Base-by-base conservation (phyloP, 169 alveolate species). In the Plasmodium knowlesi region DNA sequence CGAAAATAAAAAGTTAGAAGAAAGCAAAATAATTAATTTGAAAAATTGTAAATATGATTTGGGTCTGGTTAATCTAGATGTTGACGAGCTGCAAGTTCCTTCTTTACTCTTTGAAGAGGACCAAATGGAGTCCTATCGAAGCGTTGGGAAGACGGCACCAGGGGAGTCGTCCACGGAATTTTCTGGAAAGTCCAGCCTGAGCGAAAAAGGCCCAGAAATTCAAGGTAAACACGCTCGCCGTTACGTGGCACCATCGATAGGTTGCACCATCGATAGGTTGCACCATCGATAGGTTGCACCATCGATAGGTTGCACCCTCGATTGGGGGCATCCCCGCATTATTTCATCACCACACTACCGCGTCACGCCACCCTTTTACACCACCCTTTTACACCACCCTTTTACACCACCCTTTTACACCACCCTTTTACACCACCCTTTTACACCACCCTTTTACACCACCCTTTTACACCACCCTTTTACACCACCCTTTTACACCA, bases 1-100 rank as follows among this genome's bases (percentile, higher is more conserved):
- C 41, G 86, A 86, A 86, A 86, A 34, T 76, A 78, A 76, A 86
- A 74, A 86, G 70, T 50, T 46, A 22, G 72, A 74, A 86, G 37
- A 76, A 53, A 76, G 67, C 37, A 57, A 86, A 50, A 32, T 86
- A 22, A 8, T 4, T 53, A 46, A 43, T 86, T 54, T 28, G 22
- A 86, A 76, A 46, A 46, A 86, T 74, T 53, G 57, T 10, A 74
- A 32, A 78, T 76, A 71, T 22, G 46, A 74, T 86, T 39, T 6
- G 16, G 70, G 43, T 41, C 3, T 86, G 81, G 46, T 54, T 76
- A 43, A 76, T 32, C 32, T 53, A 0, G 67, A 73, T 54, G 41
- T 53, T 14, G 53, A 50, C 28, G 8, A 41, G 14, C 80, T 46
- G 34, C 30, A 83, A 16, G n/a, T 32, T 76, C 19, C 85, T 54